Percentiles rank a stretch among this genome's conserved stretches.
These are phyloP conservation scores for Stereum hirsutum DNA, from an alignment of 1,284 basidiomycete species.

Conservation along the genomic window DNA sequence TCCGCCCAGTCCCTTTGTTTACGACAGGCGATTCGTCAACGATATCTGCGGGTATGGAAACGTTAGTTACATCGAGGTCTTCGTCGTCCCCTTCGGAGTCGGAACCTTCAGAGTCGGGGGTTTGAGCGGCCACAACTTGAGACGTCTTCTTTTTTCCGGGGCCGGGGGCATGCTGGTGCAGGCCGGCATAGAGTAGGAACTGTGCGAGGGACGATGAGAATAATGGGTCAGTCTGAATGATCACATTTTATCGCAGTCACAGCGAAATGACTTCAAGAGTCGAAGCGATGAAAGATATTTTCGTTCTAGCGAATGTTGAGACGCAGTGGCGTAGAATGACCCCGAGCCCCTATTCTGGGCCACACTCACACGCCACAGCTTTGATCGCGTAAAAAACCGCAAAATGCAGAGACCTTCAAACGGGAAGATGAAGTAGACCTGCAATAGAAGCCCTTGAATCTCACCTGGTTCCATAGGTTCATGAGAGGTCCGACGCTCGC, in stretches of 20 bases:
- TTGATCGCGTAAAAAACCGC: no score
- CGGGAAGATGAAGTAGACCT: not conserved
- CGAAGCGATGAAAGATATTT: no score
- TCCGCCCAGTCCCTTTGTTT: not conserved
- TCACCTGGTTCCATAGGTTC: conserved; percentile 55
- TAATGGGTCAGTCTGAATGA: no score
- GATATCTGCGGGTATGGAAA: not conserved
- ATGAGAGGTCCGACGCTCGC: no score
- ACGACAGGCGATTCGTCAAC: not conserved
- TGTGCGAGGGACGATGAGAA: no score
- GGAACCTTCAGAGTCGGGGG: no score
- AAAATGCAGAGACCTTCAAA: not conserved
- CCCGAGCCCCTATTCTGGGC: no score
- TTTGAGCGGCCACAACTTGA: conserved; percentile 23
- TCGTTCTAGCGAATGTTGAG: no score
- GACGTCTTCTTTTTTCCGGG: conserved; percentile 12
- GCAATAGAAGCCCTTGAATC: conserved; percentile 9
- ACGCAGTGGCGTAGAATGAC: no score
- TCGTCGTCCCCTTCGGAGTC: conserved; percentile 23
- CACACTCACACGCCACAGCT: no score
- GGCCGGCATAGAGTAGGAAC: conserved; percentile 47
- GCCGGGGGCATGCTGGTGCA: conserved; percentile 27
- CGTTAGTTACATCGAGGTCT: not conserved
- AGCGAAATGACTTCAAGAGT: no score
- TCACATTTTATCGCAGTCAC: no score